Evolutionary conservation across 352 stramenopile species (phyloP).

Genomic region (Pythium aquatile): DNA sequence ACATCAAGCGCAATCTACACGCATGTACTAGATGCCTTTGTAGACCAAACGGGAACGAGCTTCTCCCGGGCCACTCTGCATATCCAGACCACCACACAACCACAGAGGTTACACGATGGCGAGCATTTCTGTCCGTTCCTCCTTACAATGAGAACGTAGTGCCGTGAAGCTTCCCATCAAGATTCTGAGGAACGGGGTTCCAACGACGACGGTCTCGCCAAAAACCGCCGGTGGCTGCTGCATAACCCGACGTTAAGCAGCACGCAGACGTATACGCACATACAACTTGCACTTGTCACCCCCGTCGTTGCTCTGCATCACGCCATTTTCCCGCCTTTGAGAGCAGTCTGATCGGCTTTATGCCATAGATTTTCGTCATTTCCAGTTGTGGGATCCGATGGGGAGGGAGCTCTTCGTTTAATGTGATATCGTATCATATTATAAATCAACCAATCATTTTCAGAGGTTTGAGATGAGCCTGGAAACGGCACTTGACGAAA

Average conservation of each 20-base stretch:
- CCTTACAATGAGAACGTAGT: constrained; percentile 85
- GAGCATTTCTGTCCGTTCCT: constrained; percentile 41
- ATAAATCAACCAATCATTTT: constrained; percentile 24
- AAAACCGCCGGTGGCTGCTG: constrained; percentile 52
- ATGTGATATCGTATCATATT: constrained; percentile 6
- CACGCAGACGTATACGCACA: constrained; percentile 3
- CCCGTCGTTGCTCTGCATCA: not conserved
- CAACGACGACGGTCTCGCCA: constrained; percentile 56
- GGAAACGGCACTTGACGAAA: constrained; percentile 16
- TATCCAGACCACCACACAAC: constrained; percentile 20
- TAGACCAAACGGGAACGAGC: constrained; percentile 47
- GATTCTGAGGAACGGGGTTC: constrained; percentile 60
- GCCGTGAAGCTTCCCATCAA: constrained; percentile 76
- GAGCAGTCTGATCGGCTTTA: constrained; percentile 13
- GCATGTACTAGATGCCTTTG: constrained; percentile 70
- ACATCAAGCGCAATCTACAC: not conserved
- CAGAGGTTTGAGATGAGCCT: not conserved
- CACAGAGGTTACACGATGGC: not conserved
- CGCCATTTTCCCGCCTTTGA: constrained; percentile 1
- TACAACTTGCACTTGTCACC: not conserved
- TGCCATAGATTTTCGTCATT: constrained; percentile 46
- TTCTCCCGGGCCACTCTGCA: constrained; percentile 58
- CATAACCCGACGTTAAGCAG: not conserved
- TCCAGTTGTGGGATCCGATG: constrained; percentile 37
- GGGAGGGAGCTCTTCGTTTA: not conserved